Conservation (phyloP, 2,329 filamentous ascomycete genomes). For the Sclerotinia borealis region DNA sequence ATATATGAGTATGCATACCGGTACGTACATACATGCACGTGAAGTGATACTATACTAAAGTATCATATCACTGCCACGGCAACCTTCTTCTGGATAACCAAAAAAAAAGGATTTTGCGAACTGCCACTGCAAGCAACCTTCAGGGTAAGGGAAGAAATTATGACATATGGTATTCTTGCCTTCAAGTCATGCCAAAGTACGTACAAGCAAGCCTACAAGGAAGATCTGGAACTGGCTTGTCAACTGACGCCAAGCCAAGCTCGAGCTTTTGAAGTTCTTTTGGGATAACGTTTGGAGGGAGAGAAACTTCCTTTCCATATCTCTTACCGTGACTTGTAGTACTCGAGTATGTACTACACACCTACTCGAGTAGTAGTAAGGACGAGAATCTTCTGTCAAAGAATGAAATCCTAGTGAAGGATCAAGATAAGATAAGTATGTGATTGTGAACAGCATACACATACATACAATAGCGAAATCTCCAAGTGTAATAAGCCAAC, state of each 20-base stretch:
- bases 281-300: too few species aligned
- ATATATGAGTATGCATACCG: neutral
- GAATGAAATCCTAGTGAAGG: neutral
- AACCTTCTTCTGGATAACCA: too few species aligned
- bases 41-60: neutral
- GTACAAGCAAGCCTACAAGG: too few species aligned
- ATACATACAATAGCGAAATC: too few species aligned
- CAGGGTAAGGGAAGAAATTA: too few species aligned
- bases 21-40: neutral
- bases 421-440: neutral
- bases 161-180: neutral
- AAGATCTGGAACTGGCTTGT: too few species aligned
- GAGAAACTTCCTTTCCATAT: neutral
- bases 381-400: neutral
- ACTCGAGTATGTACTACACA: neutral
- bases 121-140: too few species aligned
- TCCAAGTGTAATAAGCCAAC: neutral
- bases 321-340: neutral
- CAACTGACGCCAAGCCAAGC: too few species aligned
- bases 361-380: too few species aligned
- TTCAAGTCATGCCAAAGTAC: neutral
- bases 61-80: neutral
- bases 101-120: neutral
- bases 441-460: neutral
- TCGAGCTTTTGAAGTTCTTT: too few species aligned